A percentile compares a stretch with the other conserved stretches of the same genome.
phyloP scores from a whole-genome alignment of 2,329 filamentous ascomycete species.

The Cladosporium sp. region DNA sequence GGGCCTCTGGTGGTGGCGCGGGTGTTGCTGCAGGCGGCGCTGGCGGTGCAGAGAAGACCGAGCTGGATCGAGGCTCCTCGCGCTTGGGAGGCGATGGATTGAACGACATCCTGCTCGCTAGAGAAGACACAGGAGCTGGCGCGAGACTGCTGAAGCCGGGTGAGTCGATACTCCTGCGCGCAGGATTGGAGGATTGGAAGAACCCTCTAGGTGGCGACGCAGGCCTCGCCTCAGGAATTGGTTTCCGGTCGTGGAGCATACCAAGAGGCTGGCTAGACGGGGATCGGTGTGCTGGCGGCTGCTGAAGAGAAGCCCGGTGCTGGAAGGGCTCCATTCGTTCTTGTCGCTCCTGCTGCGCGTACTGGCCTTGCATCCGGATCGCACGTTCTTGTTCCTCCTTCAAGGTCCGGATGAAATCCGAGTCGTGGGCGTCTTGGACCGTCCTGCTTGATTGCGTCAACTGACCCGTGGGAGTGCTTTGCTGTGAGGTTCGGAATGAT shows the following conservation, averaged over 20 bases:
- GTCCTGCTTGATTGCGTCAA: conserved; percentile 15
- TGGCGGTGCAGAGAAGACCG: conserved; percentile 16
- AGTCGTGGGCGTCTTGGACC: conserved; percentile 14
- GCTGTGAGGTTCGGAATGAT: conserved; percentile 17
- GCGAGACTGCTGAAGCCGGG: conserved; percentile 12
- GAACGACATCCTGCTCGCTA: conserved; percentile 18
- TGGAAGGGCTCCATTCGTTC: conserved; percentile 22
- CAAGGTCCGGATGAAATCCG: conserved; percentile 22
- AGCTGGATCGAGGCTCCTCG: conserved; percentile 26
- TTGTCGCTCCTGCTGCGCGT: conserved; percentile 20
- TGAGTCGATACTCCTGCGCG: conserved; percentile 18
- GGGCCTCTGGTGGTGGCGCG: conserved; percentile 25
- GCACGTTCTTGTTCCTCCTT: conserved; percentile 29
- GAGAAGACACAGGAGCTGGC: conserved; percentile 14
- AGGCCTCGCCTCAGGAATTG: conserved; percentile 25
- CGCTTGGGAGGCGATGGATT: conserved; percentile 27
- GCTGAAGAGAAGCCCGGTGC: conserved; percentile 14
- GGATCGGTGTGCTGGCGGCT: conserved; percentile 22
- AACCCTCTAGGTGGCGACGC: conserved; percentile 22
- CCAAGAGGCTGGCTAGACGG: conserved; percentile 21
- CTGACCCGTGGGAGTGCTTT: conserved; percentile 19
- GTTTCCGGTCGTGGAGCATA: conserved; percentile 22
- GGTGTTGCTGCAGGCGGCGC: conserved; percentile 12
- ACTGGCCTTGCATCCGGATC: conserved; percentile 23
- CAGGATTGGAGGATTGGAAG: conserved; percentile 11